Base-by-base conservation (phyloP, 306 rosid genomes). In the Calophaca sinica region DNA sequence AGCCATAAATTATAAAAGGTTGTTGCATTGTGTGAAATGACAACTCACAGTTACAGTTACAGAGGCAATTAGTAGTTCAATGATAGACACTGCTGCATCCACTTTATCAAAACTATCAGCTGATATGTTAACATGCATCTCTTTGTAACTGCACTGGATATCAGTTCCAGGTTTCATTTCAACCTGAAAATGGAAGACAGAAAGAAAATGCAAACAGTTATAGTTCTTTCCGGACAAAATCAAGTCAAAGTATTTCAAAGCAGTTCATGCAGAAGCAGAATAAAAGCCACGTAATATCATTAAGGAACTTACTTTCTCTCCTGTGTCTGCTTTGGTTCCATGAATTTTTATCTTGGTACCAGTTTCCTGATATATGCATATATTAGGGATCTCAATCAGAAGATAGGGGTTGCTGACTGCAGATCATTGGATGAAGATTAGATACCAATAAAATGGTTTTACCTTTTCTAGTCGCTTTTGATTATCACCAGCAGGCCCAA, bases 91-190 rank as follows among this genome's bases (percentile, higher is more conserved):
- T 9, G 99, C 96, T 9, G 96, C 93, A 80, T 92, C 99, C 62
- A 94, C 88, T 87, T 94, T 89, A 74, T 92, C 99, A 79, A 82
- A 94, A 82, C 89, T 87, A 64, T 94, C 97, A 74, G 96, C 99
- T 73, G 96, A 86, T 77, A 92, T 72, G 61, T 80, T 79, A 78
- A 90, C 91, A 31, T 77, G 76, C 67, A 94, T 84, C 72, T 94
- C 94, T 78, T 89, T 84, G 82, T 87, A 89, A 75, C 79, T 72
- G 78, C 82, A 45, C 54, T 80, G 92, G 62, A 77, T 42, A 63
- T 85, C 86, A 67, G 75, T 85, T 74, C 89, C 88, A 50, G 88
- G 83, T 80, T 84, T 94, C 73, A 94, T 81, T 84, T 92, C 96
- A 44, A 55, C 81, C 96, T 89, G 85, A 52, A 61, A 85, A 68